phyloP scores from a whole-genome alignment of 345 rosid genomes.

The Raphanus sativus region DNA sequence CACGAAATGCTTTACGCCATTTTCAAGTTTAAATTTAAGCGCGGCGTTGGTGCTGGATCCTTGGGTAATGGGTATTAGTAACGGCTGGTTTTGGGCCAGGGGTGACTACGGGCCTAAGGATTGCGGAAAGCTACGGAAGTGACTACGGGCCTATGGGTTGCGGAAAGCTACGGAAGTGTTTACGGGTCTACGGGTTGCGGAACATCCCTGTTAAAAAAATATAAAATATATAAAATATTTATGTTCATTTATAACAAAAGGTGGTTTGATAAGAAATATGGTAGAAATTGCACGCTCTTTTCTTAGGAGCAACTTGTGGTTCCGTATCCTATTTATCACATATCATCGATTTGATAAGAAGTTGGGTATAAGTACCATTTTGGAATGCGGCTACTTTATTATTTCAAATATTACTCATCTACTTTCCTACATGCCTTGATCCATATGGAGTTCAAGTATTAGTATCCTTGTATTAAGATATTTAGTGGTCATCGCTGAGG shows the following conservation, averaged over 20 bases:
- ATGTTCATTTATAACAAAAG: not conserved
- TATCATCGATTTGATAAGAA: slow-evolving; percentile 25
- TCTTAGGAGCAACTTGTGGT: slow-evolving; percentile 10
- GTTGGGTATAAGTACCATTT: slow-evolving; percentile 22
- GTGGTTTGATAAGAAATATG: not conserved
- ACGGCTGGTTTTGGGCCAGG: no score
- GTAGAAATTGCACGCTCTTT: slow-evolving; percentile 8
- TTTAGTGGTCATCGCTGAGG: not conserved
- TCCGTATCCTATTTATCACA: slow-evolving; percentile 21
- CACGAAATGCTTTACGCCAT: no score
- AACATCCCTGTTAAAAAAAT: no score
- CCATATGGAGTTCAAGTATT: slow-evolving; percentile 8
- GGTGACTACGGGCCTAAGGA: no score
- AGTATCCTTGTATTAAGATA: not conserved
- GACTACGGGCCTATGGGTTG: no score
- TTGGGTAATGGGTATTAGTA: no score
- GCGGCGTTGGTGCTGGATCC: no score
- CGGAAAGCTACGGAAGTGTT: no score
- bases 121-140: no score
- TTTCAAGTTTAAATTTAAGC: no score
- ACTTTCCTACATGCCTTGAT: slow-evolving; percentile 30
- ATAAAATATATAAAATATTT: not conserved
- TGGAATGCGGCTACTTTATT: slow-evolving; percentile 19
- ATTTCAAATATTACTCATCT: slow-evolving; percentile 9
- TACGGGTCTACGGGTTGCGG: no score